Evolutionary conservation across 192 early-diverging fungal species (phyloP), one percentile per base, ranked within the genome.

Genomic region (Coemansia aciculifera): DNA sequence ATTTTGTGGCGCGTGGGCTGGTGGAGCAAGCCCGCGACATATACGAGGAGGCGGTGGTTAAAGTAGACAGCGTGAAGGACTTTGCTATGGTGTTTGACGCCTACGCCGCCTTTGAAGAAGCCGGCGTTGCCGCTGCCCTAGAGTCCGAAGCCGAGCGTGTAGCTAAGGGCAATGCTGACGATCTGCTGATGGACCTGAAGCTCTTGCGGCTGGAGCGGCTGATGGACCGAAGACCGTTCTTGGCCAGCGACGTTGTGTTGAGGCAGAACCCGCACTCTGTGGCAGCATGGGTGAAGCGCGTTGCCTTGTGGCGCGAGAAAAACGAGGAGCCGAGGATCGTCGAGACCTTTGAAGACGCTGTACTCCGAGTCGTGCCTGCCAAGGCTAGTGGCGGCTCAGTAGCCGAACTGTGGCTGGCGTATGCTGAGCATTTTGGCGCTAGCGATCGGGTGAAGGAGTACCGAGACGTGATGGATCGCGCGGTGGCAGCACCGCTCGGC

Each of bases 81-180:
- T 99, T 99, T 67, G 90, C 94, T 0, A 86, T 92, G 67, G 90
- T 99, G 66, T 99, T 99, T 86, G 95, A 99, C 68, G 90, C 95
- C 1, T 99, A 98, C 72, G 93, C 94, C 11, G 89, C 96, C 59
- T 91, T 97, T 64, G 93, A 95, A 66, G 95, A 97, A 72, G 80
- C 84, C 13, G 85, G 92, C 38, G 88, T 98, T 34, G 79, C 87
- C 8, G 80, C 84, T 10, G 88, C 86, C 24, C 91, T 98, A 90
- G 90, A 91, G 67, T 74, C 75, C 15, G 83, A 90, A 24, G 89
- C 86, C 0, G 80, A 83, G 48, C 70, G 81, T 2, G 89, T 79
- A 19, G 85, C 73, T 6, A 38, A 38, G 5, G 73, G 67, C 6
- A 29, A 78, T 72, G 31, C 71, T 86, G 15, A 83, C 85, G 43